Conservation (phyloP, 257 asterid genomes). For the Jacaranda copaia region DNA sequence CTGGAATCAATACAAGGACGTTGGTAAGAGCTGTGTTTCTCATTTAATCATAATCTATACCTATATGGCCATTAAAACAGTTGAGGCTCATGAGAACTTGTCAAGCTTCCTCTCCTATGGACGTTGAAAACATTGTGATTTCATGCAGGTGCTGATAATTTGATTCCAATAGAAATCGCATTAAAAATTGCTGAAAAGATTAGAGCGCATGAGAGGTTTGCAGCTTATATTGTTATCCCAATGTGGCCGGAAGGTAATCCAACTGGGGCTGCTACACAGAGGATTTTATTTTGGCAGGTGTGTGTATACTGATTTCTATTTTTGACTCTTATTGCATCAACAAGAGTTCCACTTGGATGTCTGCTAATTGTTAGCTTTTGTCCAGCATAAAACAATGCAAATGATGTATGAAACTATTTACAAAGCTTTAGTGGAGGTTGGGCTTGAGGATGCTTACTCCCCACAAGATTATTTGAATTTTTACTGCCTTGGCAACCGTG, state of each 20-base stretch:
- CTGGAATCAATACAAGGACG: conserved; percentile 82
- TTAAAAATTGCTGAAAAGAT: conserved; percentile 87
- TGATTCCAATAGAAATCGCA: conserved; percentile 97
- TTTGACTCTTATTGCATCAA: background rate
- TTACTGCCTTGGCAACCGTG: conserved; percentile 95
- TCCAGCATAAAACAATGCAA: conserved; percentile 96
- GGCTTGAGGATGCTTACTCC: conserved; percentile 79
- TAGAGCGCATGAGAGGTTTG: conserved; percentile 86
- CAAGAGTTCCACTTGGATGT: background rate
- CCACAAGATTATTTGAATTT: conserved; percentile 93
- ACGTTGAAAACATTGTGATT: conserved; percentile 18
- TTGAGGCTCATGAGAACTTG: too few species aligned
- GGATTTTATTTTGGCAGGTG: conserved; percentile 99
- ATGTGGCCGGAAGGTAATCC: conserved; percentile 99
- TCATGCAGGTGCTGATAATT: conserved; percentile 85
- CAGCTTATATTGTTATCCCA: conserved; percentile 89
- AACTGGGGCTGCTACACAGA: conserved; percentile 91
- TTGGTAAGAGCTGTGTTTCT: conserved; percentile 58
- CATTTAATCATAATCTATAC: background rate
- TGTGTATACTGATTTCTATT: conserved; percentile 14
- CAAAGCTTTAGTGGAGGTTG: conserved; percentile 95
- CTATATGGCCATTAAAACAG: background rate
- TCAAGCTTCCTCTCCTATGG: background rate
- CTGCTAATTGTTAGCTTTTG: background rate
- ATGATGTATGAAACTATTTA: conserved; percentile 97